phyloP scores from a whole-genome alignment of 345 rosid genomes.

The Hibiscus syriacus region DNA sequence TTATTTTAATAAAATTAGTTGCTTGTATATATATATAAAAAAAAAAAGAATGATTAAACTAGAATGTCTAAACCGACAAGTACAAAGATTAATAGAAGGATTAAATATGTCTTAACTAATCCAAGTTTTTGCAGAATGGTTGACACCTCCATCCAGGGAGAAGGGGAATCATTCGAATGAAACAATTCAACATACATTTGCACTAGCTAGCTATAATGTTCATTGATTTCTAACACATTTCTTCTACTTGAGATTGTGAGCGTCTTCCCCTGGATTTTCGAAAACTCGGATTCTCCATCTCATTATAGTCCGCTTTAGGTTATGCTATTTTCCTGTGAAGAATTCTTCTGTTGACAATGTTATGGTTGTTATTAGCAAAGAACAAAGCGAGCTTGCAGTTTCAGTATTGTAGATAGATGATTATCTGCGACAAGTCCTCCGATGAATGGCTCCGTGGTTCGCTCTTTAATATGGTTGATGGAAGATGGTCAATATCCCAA shows the following conservation, averaged over 20 bases:
- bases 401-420: background rate
- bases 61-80: no score
- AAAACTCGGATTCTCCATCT: background rate
- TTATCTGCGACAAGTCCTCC: constrained; percentile 19
- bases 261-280: background rate
- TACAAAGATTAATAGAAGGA: no score
- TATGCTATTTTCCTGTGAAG: background rate
- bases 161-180: no score
- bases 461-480: constrained; percentile 29
- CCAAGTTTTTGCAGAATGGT: no score
- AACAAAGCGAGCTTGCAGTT: background rate
- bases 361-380: background rate
- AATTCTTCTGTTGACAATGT: background rate
- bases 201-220: background rate
- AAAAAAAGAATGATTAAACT: no score
- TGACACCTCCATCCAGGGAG: no score
- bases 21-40: no score
- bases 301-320: background rate
- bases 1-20: no score
- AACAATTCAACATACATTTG: background rate
- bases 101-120: no score
- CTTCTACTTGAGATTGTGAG: background rate
- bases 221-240: background rate
- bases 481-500: constrained; percentile 52
- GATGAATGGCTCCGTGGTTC: constrained; percentile 25